Conservation (phyloP, 257 asterid genomes). For the Perilla frutescens region DNA sequence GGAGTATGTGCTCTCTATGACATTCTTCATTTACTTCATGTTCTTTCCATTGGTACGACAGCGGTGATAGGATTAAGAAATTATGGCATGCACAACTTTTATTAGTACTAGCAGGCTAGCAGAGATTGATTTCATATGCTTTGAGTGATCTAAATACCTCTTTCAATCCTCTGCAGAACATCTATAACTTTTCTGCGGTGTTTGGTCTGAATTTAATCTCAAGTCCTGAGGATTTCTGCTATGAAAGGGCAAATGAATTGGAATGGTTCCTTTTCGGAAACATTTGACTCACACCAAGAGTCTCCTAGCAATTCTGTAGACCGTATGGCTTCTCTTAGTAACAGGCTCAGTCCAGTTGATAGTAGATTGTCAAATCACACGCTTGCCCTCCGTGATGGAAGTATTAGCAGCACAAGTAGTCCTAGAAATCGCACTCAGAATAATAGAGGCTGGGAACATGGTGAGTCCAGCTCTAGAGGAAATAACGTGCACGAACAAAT, state of each 20-base stretch:
- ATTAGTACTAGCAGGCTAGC: not conserved
- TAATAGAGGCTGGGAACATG: constrained; percentile 61
- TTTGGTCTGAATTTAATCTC: not conserved
- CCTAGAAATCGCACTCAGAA: constrained; percentile 38
- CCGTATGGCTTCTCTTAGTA: constrained; percentile 48
- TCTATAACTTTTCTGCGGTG: constrained; percentile 9
- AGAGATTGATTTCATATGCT: not conserved
- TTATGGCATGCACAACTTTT: not conserved
- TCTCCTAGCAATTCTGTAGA: constrained; percentile 57
- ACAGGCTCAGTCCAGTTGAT: constrained; percentile 65
- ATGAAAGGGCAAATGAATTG: constrained; percentile 64
- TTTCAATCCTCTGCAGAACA: constrained; percentile 31
- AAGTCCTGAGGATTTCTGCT: constrained; percentile 35
- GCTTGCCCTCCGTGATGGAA: constrained; percentile 46
- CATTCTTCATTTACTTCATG: not conserved
- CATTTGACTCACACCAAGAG: constrained; percentile 71
- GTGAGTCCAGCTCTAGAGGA: constrained; percentile 75
- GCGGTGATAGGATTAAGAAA: not conserved
- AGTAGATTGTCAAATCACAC: constrained; percentile 50
- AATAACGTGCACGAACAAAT: constrained; percentile 44
- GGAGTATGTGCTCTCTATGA: not conserved
- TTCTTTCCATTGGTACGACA: not conserved
- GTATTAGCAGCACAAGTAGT: constrained; percentile 34
- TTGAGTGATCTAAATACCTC: constrained; percentile 2
- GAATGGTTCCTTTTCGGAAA: constrained; percentile 70